phyloP scores from a whole-genome alignment of 202 grass and related monocot genomes.

The Hordeum pubiflorum region DNA sequence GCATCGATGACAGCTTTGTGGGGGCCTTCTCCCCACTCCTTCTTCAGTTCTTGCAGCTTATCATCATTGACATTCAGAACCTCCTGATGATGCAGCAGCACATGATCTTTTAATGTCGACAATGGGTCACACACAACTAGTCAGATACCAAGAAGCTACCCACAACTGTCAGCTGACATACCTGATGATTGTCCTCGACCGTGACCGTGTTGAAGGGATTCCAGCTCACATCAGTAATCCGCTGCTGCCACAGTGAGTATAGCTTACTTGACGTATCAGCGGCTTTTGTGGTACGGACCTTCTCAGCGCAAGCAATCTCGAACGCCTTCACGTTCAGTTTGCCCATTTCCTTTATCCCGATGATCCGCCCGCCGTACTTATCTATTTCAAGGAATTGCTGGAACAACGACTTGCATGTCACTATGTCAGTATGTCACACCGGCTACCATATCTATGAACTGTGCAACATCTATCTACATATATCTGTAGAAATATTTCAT shows the following conservation, averaged over 20 bases:
- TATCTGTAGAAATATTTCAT: not conserved
- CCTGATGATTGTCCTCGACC: conserved; percentile 15
- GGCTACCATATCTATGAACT: not conserved
- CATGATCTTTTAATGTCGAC: not conserved
- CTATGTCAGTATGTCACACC: not conserved
- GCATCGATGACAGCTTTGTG: not conserved
- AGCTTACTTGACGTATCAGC: not conserved
- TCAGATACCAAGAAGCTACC: not conserved
- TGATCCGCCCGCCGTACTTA: not conserved
- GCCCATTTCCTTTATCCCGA: conserved; percentile 34
- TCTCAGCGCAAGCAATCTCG: not conserved
- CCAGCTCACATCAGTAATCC: conserved; percentile 20
- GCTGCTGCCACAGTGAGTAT: conserved; percentile 21
- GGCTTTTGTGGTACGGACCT: conserved; percentile 19
- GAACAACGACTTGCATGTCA: not conserved
- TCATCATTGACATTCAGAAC: conserved; percentile 2
- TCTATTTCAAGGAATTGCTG: conserved; percentile 21
- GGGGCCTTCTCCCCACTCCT: conserved; percentile 2
- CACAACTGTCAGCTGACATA: not conserved
- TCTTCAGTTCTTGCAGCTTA: conserved; percentile 28
- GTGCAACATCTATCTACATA: not conserved
- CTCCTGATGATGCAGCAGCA: conserved; percentile 9
- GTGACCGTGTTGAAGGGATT: conserved; percentile 22
- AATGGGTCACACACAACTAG: not conserved
- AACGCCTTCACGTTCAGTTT: conserved; percentile 11